phyloP scores from a whole-genome alignment of 257 asterid genomes.

The Ligustrum vulgare region DNA sequence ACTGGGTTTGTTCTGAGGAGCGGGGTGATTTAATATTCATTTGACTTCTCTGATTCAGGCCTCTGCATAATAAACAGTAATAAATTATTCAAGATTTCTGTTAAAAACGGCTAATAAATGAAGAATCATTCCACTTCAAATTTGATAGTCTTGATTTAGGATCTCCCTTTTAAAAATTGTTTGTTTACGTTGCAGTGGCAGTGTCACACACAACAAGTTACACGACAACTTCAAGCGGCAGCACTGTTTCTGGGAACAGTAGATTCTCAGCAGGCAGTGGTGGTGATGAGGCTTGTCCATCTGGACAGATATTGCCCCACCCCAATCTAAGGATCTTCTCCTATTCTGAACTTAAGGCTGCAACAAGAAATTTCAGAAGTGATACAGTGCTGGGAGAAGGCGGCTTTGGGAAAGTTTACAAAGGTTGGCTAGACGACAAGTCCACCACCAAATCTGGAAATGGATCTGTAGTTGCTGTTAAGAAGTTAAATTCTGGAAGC shows the following conservation, averaged over 20 bases:
- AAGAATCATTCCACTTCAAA: too few species aligned
- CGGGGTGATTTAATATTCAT: too few species aligned
- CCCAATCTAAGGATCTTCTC: slow-evolving; percentile 65
- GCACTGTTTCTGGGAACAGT: slow-evolving; percentile 34
- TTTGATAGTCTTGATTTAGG: background rate
- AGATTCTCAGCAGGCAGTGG: slow-evolving; percentile 35
- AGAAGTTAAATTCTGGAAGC: slow-evolving; percentile 70
- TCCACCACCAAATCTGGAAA: slow-evolving; percentile 34
- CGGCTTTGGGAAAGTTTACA: slow-evolving; percentile 92
- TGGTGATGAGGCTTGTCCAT: slow-evolving; percentile 20
- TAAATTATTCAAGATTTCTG: background rate
- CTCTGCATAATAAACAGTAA: background rate
- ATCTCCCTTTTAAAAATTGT: background rate
- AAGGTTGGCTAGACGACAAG: slow-evolving; percentile 81
- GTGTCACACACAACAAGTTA: background rate
- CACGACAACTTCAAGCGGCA: slow-evolving; percentile 13
- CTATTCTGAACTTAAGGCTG: slow-evolving; percentile 56
- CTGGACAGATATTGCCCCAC: slow-evolving; percentile 51
- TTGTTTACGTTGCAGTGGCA: background rate
- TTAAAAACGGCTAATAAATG: too few species aligned
- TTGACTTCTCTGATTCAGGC: too few species aligned
- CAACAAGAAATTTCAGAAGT: slow-evolving; percentile 68
- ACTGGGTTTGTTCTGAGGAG: too few species aligned
- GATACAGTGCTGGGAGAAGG: slow-evolving; percentile 88
- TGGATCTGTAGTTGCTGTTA: slow-evolving; percentile 67